Percentiles rank a stretch among this genome's conserved stretches.
phyloP scores from a whole-genome alignment of 2,329 filamentous ascomycete species.

The Epichloe aotearoae region DNA sequence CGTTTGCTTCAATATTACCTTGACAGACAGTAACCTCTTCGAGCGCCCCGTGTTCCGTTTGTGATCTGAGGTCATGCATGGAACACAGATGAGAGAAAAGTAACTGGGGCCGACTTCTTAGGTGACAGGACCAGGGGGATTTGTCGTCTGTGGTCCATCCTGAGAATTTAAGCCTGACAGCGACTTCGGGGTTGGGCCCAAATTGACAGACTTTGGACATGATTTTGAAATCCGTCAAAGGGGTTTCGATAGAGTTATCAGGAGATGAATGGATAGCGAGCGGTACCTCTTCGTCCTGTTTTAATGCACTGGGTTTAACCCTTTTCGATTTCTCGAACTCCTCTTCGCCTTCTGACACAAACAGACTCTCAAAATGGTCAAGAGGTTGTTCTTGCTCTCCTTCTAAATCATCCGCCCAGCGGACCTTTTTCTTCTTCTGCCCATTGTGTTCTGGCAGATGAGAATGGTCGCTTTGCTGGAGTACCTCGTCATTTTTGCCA shows the following conservation, averaged over 20 bases:
- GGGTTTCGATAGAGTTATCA: not conserved
- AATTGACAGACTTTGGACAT: slow-evolving; percentile 7
- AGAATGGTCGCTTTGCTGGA: not conserved
- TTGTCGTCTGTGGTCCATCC: slow-evolving; percentile 7
- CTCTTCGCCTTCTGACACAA: slow-evolving; percentile 2
- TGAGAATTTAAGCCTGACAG: slow-evolving; percentile 7
- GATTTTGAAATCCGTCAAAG: not conserved
- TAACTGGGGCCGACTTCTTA: slow-evolving; percentile 14
- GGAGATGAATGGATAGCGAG: not conserved
- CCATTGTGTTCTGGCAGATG: not conserved
- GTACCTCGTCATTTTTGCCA: not conserved
- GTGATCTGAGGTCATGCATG: slow-evolving; percentile 17
- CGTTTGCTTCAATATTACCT: slow-evolving; percentile 10
- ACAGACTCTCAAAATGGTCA: slow-evolving; percentile 2
- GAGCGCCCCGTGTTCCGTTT: slow-evolving; percentile 4
- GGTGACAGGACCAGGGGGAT: slow-evolving; percentile 14
- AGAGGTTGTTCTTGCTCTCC: not conserved
- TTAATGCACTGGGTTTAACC: not conserved
- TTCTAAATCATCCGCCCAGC: slow-evolving; percentile 3
- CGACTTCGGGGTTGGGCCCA: slow-evolving; percentile 1
- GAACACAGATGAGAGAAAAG: slow-evolving; percentile 23
- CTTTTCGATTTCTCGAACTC: not conserved
- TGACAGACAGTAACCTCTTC: slow-evolving; percentile 6
- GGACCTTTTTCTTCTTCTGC: slow-evolving; percentile 2
- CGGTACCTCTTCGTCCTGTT: not conserved